These are phyloP conservation scores for Chalaropsis ovoidea DNA, from an alignment of 2,329 filamentous ascomycete genomes.

Conservation along the genomic window DNA sequence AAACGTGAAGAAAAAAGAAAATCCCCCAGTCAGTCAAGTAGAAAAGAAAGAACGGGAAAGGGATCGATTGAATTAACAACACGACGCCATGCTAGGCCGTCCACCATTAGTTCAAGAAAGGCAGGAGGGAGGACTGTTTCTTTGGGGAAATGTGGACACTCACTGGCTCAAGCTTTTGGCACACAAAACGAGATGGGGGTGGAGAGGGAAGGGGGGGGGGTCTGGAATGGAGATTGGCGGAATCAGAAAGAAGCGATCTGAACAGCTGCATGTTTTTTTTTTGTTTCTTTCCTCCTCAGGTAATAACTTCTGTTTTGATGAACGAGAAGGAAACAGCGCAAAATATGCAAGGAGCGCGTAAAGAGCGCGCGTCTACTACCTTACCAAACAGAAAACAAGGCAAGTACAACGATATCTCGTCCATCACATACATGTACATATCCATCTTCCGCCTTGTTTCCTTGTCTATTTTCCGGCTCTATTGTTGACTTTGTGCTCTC, in stretches of 20 bases:
- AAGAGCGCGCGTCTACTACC: too few species aligned
- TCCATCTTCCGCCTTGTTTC: too few species aligned
- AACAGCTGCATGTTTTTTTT: too few species aligned
- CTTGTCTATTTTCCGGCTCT: neutral
- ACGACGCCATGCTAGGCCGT: neutral
- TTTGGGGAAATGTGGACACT: slow-evolving; percentile 2
- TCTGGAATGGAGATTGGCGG: neutral
- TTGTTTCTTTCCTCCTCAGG: too few species aligned
- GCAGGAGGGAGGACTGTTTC: slow-evolving; percentile 7
- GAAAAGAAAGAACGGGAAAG: neutral
- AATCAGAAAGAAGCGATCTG: neutral
- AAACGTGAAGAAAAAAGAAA: slow-evolving; percentile 9
- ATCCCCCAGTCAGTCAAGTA: neutral
- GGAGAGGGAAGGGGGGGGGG: neutral
- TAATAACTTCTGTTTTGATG: neutral
- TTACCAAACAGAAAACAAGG: too few species aligned
- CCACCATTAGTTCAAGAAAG: neutral
- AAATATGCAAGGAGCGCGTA: too few species aligned
- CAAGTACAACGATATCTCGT: too few species aligned
- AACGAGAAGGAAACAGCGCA: neutral
- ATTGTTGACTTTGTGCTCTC: neutral
- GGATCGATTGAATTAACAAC: neutral
- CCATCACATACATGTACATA: too few species aligned
- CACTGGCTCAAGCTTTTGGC: slow-evolving; percentile 8
- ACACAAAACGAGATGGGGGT: neutral